Base-by-base conservation (phyloP, 2,329 filamentous ascomycete species). In the Neurospora sp. region DNA sequence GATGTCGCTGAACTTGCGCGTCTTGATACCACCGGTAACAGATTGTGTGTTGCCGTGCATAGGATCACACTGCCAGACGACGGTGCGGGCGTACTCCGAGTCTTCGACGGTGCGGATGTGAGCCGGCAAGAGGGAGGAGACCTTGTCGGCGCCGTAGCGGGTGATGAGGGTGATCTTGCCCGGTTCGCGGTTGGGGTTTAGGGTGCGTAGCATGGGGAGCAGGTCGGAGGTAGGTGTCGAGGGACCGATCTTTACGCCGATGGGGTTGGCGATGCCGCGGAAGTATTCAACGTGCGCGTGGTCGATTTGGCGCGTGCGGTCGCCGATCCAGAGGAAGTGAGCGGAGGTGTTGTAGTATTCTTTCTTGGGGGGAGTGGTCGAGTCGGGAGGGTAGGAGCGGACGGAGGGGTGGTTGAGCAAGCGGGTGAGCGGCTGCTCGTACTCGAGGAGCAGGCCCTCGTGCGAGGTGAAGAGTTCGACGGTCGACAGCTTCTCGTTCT, bases 251-350 rank as follows among this genome's bases (percentile, higher is more conserved):
- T 99, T 99, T 81, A 99, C 90, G 72, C 96, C 96, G 75, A 99
- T 93, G 0, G 96, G 96, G 82, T 99, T 99, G 76, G 93, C 91
- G 74, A 99, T 91, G 71, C 96, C 96, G 66, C 96, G 91, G 86
- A 98, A 97, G 85, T 96, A 99, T 81, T 99, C 96, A 72, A 99
- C 91, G 80, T 99, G 96, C 0, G 91, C 95, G 75, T 95, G 93
- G 78, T 96, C 91, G 66, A 97, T 88, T 81, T 98, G 95, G 66
- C 96, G 89, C 1, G 96, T 99, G 74, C 96, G 92, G 80, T 99
- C 96, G 69, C 96, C 96, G 76, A 99, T 96, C 96, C 96, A 99
- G 79, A 99, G 87, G 83, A 99, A 98, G 79, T 99, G 96, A 0
- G 93, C 93, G 4, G 93, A 97, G 0, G 95, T 98, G 81, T 97